These are phyloP conservation scores for Boletus reticulatus DNA, from an alignment of 768 basidiomycete genomes.

Conservation along the genomic window DNA sequence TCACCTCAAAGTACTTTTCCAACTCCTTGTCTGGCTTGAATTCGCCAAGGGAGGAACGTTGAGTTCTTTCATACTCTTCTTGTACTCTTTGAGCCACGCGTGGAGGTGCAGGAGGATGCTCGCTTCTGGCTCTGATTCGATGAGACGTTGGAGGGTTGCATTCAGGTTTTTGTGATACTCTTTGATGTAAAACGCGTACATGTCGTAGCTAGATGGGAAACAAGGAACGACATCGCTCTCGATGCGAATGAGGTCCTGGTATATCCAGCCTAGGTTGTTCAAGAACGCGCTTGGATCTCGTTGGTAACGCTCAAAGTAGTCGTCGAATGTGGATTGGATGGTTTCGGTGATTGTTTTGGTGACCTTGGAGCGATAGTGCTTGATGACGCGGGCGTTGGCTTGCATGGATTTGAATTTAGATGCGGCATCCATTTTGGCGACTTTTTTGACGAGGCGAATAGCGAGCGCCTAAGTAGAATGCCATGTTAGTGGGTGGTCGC, in stretches of 20 bases:
- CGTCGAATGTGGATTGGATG: conserved; percentile 68
- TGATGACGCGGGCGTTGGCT: conserved; percentile 88
- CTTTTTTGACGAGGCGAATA: conserved; percentile 91
- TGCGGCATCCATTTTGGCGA: conserved; percentile 88
- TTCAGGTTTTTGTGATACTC: conserved; percentile 90
- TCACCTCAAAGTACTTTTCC: conserved; percentile 78
- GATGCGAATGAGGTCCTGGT: conserved; percentile 92
- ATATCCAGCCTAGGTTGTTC: conserved; percentile 82
- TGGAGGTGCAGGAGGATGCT: conserved; percentile 81
- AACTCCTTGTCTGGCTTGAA: conserved; percentile 79
- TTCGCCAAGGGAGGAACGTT: conserved; percentile 69
- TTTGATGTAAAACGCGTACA: conserved; percentile 77
- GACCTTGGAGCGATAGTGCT: conserved; percentile 84
- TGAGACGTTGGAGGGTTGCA: conserved; percentile 63
- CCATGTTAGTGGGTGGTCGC: not conserved
- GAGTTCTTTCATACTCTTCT: conserved; percentile 92
- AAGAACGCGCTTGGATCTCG: conserved; percentile 72
- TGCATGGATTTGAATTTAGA: conserved; percentile 92
- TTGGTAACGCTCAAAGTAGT: conserved; percentile 59
- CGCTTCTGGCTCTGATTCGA: conserved; percentile 81
- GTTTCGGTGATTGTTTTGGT: conserved; percentile 76
- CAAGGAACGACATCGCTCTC: conserved; percentile 86
- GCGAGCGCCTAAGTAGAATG: conserved; percentile 71
- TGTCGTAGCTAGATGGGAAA: conserved; percentile 92
- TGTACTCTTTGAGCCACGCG: conserved; percentile 96